A percentile compares a stretch with the other conserved stretches of the same genome.
Conservation (phyloP, 2,329 filamentous ascomycete species). For the Scopulariopsis brevicaulis region DNA sequence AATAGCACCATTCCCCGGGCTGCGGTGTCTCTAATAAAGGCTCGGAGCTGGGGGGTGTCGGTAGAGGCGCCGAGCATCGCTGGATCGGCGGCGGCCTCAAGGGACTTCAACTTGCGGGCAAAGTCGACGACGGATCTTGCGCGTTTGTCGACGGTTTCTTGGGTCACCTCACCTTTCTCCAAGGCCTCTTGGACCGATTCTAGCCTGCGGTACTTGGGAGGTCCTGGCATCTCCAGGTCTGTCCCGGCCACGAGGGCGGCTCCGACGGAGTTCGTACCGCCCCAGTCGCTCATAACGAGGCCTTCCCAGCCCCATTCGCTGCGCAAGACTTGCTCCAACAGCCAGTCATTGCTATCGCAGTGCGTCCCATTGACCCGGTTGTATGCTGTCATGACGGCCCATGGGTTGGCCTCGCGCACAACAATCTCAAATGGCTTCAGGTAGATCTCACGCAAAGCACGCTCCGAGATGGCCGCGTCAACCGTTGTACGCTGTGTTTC, state of each 20-base stretch:
- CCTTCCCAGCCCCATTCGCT: constrained; percentile 30
- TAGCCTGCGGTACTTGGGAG: constrained; percentile 18
- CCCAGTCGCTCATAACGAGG: constrained; percentile 26
- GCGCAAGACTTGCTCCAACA: constrained; percentile 23
- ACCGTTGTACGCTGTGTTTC: constrained; percentile 16
- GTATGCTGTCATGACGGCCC: constrained; percentile 22
- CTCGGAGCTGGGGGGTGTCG: constrained; percentile 17
- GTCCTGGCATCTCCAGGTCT: constrained; percentile 25
- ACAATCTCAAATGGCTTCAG: constrained; percentile 27
- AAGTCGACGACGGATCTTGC: constrained; percentile 17
- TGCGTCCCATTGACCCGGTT: constrained; percentile 27
- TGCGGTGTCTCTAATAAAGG: constrained; percentile 14
- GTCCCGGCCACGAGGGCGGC: constrained; percentile 19
- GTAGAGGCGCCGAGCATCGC: constrained; percentile 16
- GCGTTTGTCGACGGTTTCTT: constrained; percentile 16
- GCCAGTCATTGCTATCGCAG: constrained; percentile 15
- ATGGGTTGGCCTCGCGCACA: constrained; percentile 25
- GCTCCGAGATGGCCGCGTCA: constrained; percentile 14
- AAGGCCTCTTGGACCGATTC: constrained; percentile 14
- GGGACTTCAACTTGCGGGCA: constrained; percentile 15
- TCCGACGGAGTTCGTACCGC: constrained; percentile 17
- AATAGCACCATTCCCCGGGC: constrained; percentile 43
- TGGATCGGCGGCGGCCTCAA: constrained; percentile 12
- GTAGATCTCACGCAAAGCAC: constrained; percentile 15
- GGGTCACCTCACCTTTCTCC: constrained; percentile 15